Evolutionary conservation across 2,329 filamentous ascomycete species (phyloP), one percentile per base, ranked within the genome.

Genomic region (Scedosporium apiospermum): DNA sequence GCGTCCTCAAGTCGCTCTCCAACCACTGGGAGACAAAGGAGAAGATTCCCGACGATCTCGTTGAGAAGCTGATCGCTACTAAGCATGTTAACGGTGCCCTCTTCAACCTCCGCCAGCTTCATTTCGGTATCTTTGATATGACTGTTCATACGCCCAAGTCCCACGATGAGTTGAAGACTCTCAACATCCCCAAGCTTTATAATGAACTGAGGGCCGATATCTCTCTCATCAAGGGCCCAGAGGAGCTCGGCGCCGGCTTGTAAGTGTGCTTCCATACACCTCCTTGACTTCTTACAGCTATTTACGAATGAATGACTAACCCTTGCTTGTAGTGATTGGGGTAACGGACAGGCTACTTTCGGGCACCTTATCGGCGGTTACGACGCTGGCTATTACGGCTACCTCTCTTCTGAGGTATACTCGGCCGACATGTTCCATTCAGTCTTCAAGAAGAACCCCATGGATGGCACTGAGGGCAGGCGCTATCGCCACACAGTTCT

Each of bases 91-190:
- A 93, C 72, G 89, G 87, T 64, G 89, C 89, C 0, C 81, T 91
- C 4, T 89, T 89, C 75, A 93, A 91, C 70, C 80, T 93, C 30
- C 82, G 88, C 49, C 90, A 93, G 74, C 78, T 95, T 51, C 86
- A 91, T 73, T 91, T 92, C 70, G 90, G 89, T 46, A 88, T 90
- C 64, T 93, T 90, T 68, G 90, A 95, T 72, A 93, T 95, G 90
- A 85, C 85, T 0, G 82, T 93, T 2, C 90, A 95, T 74, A 84
- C 86, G 30, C 87, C 88, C 6, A 78, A 80, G 66, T 82, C 81
- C n/a, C 88, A 91, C 66, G 84, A 83, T 10, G 88, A 85, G n/a
- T 76, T 88, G 16, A 81, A 90, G 76, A 75, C 79, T 23, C 73
- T 93, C 65, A 82, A 91, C 63, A 78, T 87, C 34, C 84, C 84